Evolutionary conservation across 495 filamentous ascomycete genomes (phyloP).

Genomic region (Aspergillus avenaceus): DNA sequence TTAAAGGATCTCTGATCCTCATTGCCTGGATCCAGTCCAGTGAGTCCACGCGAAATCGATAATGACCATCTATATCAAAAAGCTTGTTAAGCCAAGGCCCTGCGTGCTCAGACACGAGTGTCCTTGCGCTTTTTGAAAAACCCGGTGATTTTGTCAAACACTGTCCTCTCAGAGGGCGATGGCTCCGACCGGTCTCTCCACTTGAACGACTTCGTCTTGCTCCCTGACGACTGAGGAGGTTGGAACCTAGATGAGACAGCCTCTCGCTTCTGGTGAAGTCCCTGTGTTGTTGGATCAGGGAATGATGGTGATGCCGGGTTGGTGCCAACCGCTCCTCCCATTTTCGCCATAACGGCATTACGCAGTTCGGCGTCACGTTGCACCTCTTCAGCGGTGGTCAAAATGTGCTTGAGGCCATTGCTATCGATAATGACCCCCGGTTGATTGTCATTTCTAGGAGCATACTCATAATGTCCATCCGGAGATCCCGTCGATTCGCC

Average conservation of each 20-base stretch:
- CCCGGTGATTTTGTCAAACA: not conserved
- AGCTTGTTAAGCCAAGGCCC: not conserved
- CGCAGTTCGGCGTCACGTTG: conserved; percentile 17
- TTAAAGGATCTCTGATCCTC: too few species aligned
- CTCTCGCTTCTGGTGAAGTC: not conserved
- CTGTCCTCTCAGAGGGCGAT: not conserved
- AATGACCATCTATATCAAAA: too few species aligned
- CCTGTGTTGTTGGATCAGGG: not conserved
- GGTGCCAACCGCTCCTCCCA: conserved; percentile 4
- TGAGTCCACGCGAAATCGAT: too few species aligned
- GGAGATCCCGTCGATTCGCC: not conserved
- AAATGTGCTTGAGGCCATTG: conserved; percentile 14
- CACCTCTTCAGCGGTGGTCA: conserved; percentile 16
- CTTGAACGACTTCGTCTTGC: not conserved
- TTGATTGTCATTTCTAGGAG: not conserved
- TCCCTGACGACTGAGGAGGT: not conserved
- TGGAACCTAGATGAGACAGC: not conserved
- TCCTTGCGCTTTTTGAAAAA: not conserved
- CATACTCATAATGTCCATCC: too few species aligned
- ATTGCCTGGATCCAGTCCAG: too few species aligned
- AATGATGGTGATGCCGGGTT: not conserved
- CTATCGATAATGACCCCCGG: conserved; percentile 21
- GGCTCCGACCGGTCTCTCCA: not conserved
- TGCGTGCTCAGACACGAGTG: not conserved
- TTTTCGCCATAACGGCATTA: conserved; percentile 27